These are phyloP conservation scores for Ilex paraguariensis DNA, from an alignment of 305 asterid genomes.

Conservation along the genomic window DNA sequence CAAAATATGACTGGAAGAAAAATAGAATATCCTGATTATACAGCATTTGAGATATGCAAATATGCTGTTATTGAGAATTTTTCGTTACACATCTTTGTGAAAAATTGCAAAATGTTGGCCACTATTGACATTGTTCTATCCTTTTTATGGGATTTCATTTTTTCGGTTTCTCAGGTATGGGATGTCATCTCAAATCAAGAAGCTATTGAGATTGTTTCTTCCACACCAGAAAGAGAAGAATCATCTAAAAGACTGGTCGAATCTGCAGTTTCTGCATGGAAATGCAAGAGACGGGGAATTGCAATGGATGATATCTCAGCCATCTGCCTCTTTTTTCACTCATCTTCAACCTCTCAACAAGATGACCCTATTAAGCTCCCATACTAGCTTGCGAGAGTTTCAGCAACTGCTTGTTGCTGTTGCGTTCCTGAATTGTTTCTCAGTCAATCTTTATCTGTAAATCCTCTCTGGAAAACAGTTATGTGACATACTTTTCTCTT, in stretches of 20 bases:
- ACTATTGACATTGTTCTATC: not conserved
- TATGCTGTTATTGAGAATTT: too few species aligned
- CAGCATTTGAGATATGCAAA: too few species aligned
- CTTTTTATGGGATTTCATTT: not conserved
- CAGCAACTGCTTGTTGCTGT: too few species aligned
- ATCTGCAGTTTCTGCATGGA: constrained; percentile 59
- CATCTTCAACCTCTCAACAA: constrained; percentile 11
- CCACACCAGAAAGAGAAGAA: constrained; percentile 38
- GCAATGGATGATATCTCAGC: constrained; percentile 78
- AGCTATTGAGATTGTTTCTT: constrained; percentile 64
- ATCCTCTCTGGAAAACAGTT: too few species aligned
- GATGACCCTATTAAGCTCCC: constrained; percentile 8
- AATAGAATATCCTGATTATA: too few species aligned
- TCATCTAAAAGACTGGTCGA: constrained; percentile 67
- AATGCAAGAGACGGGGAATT: constrained; percentile 44
- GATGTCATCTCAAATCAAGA: constrained; percentile 79
- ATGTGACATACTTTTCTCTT: too few species aligned
- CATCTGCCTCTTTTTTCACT: constrained; percentile 62
- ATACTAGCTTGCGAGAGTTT: not conserved
- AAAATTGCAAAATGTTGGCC: not conserved
- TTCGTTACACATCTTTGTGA: too few species aligned
- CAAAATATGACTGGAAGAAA: too few species aligned
- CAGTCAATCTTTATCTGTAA: too few species aligned
- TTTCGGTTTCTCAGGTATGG: constrained; percentile 52
- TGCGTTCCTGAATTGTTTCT: too few species aligned